Base-by-base conservation (phyloP, 2,329 filamentous ascomycete genomes). In the Juglanconis juglandina region DNA sequence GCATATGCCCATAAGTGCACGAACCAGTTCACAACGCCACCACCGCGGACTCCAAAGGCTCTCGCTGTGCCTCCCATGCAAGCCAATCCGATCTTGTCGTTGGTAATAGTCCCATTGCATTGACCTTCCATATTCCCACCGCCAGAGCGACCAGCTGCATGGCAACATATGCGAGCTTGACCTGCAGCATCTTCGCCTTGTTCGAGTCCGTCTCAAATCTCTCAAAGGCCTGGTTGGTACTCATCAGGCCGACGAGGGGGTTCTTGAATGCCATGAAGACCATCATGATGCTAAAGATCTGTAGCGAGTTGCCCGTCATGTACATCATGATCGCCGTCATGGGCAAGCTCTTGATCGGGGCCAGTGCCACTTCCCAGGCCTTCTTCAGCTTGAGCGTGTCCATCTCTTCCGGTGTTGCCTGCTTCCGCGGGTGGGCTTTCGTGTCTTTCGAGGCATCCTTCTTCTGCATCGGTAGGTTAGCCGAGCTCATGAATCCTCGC, bases 261-360 rank as follows among this genome's bases (percentile, higher is more conserved):
- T 91, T 96, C 81, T 98, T 98, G 83, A 99, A 99, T 50, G 96
- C 88, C 90, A 97, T 98, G 70, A 94, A 93, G 17, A 98, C 94
- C 93, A 98, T 99, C 92, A 98, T 98, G 77, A 99, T 98, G 76
- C 90, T 96, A 81, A 99, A 99, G 67, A 99, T 98, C 74, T 99
- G 95, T 51, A 99, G 85, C 63, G 91, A 92, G 79, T 98, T 99
- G 70, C 95, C 95, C 37, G 94, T 96, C 95, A 99, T 99, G 83
- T 99, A 99, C 92, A 98, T 98, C 88, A 97, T 97, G 74, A 99
- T 94, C 65, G 89, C 93, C 60, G 96, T 98, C 95, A 99, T 99
- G 61, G 95, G 95, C 51, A 99, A 82, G 72, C 89, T 88, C 80
- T 99, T 99, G 64, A 95, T 89, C 0, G 95, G 95, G 2, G 89